Base-by-base conservation (phyloP, 305 asterid species). In the Coffea humblotiana region DNA sequence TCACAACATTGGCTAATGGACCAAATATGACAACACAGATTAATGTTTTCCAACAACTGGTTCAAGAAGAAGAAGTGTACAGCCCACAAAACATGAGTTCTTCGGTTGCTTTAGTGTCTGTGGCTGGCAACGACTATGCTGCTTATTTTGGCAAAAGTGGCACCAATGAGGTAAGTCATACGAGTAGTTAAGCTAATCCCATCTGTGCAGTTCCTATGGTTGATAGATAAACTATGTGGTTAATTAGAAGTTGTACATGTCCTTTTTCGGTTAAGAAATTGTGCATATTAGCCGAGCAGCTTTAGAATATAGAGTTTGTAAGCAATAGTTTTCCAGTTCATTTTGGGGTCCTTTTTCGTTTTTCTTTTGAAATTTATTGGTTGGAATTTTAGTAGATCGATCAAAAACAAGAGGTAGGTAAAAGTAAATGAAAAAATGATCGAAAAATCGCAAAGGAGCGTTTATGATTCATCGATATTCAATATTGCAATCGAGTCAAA, bases 11-110 rank as follows among this genome's bases (percentile, higher is more conserved):
- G 77, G 89, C 82, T 75, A 80, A 83, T 83, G 87, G 77, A 81
- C 97, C 97, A 71, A 93, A 91, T 86, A 89, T 93, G 95, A 89
- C 93, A 18, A 82, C 90, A 47, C 96, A 93, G 71, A 88, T 93
- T 51, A 87, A 91, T 81, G 75, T 83, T 35, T 87, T 93, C 48
- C 88, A 93, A 79, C 90, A 88, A 79, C 91, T 91, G 35, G 21
- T 91, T 71, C 54, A 78, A 48, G 82, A 81, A 77, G 83, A 81
- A 76, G 79, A 79, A n/a, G 84, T 87, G 65, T 89, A 79, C 84
- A 80, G 84, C 19, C 54, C 67, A 4, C 81, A 78, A 45, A 81
- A 86, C 66, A 79, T 88, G 47, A 87, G 74, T 76, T 82, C 82
- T 12, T 88, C 92, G 0, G 51, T 91, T 32, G 96, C 91, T 64